These are phyloP conservation scores for Naganishia vaughanmartiniae DNA, from an alignment of 768 basidiomycete species.

Conservation along the genomic window DNA sequence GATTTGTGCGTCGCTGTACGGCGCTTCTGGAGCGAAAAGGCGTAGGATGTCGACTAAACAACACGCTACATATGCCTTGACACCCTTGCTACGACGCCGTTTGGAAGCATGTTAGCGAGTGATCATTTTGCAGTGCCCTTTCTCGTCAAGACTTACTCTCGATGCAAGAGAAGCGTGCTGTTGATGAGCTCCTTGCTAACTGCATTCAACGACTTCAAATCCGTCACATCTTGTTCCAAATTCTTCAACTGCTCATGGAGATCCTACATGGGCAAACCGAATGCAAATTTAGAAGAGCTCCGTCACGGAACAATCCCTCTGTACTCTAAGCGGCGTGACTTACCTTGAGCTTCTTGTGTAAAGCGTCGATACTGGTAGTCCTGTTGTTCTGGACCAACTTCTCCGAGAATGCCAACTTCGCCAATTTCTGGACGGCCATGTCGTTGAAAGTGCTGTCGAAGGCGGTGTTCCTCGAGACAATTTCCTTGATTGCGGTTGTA, in stretches of 20 bases:
- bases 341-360: slow-evolving; percentile 79
- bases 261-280: slow-evolving; percentile 36
- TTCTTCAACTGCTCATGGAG: slow-evolving; percentile 61
- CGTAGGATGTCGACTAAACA: slow-evolving; percentile 91
- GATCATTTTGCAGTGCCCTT: background rate
- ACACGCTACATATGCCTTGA: slow-evolving; percentile 90
- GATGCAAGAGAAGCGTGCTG: slow-evolving; percentile 80
- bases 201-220: slow-evolving; percentile 65
- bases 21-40: slow-evolving; percentile 94
- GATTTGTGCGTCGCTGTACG: slow-evolving; percentile 82
- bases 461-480: background rate
- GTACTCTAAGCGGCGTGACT: slow-evolving; percentile 21
- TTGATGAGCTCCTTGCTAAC: slow-evolving; percentile 77
- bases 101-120: background rate
- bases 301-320: background rate
- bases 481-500: background rate
- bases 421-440: slow-evolving; percentile 25
- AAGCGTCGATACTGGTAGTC: slow-evolving; percentile 64
- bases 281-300: background rate
- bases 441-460: background rate
- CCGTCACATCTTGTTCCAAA: slow-evolving; percentile 83
- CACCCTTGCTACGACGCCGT: slow-evolving; percentile 60
- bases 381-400: slow-evolving; percentile 74
- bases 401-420: slow-evolving; percentile 65
- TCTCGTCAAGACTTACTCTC: slow-evolving; percentile 58